Evolutionary conservation across 345 rosid genomes (phyloP), one percentile per base, ranked within the genome.

Genomic region (Raphanus sativus): DNA sequence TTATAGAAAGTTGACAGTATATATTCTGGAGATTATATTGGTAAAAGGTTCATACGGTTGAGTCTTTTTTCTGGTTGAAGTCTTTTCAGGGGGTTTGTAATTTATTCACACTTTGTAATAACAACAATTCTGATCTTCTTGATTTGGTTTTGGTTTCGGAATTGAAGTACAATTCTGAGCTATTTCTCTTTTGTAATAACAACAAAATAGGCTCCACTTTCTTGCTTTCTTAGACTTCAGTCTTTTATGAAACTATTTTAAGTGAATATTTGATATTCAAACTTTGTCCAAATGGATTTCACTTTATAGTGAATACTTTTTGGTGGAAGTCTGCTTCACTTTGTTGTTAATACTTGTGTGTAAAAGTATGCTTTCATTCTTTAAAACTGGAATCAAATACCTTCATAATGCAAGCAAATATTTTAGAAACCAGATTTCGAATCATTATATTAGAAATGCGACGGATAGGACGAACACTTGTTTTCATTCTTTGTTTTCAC

Each of bases 51-150:
- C 25, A 65, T 71, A 33, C 48, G 32, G 32, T 77, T 71, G 81
- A 71, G 68, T 58, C 42, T 38, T 40, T 58, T 33, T 65, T 52
- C 61, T 36, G 3, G n/a, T 1, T 21, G 21, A 52, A 70, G 28
- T 55, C 4, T 28, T 70, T 54, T n/a, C 25, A 62, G 34, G 60
- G 64, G 65, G 28, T 29, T 70, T 77, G 76, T 71, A 56, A 72
- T 66, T 65, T 71, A 42, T 42, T 33, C 7, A 63, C 34, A 64
- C 50, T 38, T 55, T 50, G 80, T 70, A 77, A 63, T 71, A 6
- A 77, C 52, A 77, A 65, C 81, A 77, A 30, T 77, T 77, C 64
- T 77, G 76, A 77, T 77, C 54, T 45, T 40, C 48, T 67, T 52
- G 2, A 24, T 6, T 6, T 75, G 45, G 5, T 60, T 60, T 60